Conservation (phyloP, 352 stramenopile species). For the Pythium aquatile region DNA sequence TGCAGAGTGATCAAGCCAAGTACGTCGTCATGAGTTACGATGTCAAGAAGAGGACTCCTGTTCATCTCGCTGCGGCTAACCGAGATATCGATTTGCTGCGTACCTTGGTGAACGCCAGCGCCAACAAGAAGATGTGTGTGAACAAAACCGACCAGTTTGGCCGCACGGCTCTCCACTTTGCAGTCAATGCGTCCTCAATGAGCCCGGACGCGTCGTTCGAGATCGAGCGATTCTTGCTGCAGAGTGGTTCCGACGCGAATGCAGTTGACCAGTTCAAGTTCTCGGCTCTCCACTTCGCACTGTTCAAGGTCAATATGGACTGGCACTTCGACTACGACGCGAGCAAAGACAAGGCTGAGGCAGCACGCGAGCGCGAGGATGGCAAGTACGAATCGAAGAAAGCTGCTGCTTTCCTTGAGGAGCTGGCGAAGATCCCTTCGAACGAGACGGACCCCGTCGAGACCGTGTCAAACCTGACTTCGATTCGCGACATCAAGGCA, state of each 20-base stretch:
- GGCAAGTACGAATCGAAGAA: conserved; percentile 54
- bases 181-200: conserved; percentile 66
- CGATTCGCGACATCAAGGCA: conserved; percentile 45
- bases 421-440: conserved; percentile 39
- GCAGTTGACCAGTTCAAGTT: conserved; percentile 60
- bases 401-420: conserved; percentile 36
- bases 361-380: conserved; percentile 34
- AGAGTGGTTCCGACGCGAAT: conserved; percentile 50
- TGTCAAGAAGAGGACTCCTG: conserved; percentile 43
- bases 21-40: conserved; percentile 48
- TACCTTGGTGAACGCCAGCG: conserved; percentile 38
- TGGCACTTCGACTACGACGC: conserved; percentile 59
- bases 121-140: conserved; percentile 37
- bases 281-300: conserved; percentile 57
- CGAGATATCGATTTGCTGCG: conserved; percentile 62
- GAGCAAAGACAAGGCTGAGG: conserved; percentile 24
- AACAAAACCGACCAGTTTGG: conserved; percentile 51
- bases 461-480: conserved; percentile 67
- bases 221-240: conserved; percentile 68
- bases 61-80: conserved; percentile 61
- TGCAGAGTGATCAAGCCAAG: conserved; percentile 44
- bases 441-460: conserved; percentile 67
- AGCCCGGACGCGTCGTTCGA: conserved; percentile 74
- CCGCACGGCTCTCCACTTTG: conserved; percentile 69
- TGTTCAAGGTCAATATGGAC: conserved; percentile 68